Evolutionary conservation across 768 basidiomycete species (phyloP), one percentile per base, ranked within the genome.

Genomic region (Candolleomyces efflorescens): DNA sequence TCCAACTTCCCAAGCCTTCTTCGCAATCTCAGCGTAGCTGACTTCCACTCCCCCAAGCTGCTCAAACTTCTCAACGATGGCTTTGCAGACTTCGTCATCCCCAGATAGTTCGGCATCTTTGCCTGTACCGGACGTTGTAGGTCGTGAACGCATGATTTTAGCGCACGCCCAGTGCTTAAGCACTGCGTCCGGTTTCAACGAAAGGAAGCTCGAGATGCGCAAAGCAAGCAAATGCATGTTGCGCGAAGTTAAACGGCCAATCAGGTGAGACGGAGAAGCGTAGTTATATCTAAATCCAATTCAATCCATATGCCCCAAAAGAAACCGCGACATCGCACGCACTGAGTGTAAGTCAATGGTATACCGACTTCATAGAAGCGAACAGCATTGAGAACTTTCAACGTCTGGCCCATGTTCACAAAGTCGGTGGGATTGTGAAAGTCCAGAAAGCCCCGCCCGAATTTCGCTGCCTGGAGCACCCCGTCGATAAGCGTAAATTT

Each of bases 81-180:
- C 71, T 49, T 77, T 77, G 66, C 93, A 94, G 11, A 96, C 77
- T 44, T 85, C 86, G 38, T 88, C 88, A 62, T 97, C 94, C 20
- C 83, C 86, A 18, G 74, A 74, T 12, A 85, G 73, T 12, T 86
- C 85, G 3, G 75, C 32, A 32, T 32, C 32, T 32, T 32, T 32
- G 32, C 32, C 32, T 32, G 32, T 74, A 56, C 85, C 77, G 0
- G 82, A 71, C 2, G 51, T 24, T 0, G 83, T 76, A 0, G 87
- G 77, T 60, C 84, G 84, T 11, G 92, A 86, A 15, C 82, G 83
- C 49, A 84, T 70, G 57, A 99, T 97, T 71, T 97, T 96, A 1
- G 92, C 89, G 59, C 86, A 87, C 0, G 97, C 97, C 97, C 97
- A 99, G 67, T 98, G 96, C 61, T 87, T 91, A 43, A 99, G 75